These are phyloP conservation scores for Plasmodium vivax DNA, from an alignment of 169 alveolate species.

Conservation along the genomic window DNA sequence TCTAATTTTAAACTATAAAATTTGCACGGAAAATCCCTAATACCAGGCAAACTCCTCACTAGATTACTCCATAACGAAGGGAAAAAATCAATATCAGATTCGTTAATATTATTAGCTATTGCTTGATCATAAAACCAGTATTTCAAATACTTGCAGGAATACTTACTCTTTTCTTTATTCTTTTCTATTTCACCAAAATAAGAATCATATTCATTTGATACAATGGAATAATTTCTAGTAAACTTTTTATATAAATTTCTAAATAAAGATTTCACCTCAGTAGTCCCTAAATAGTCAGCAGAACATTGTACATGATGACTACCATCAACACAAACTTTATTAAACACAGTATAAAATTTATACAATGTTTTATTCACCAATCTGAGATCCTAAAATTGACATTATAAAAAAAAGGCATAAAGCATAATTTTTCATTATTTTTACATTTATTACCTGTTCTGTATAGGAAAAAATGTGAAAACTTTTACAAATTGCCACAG, in stretches of 20 bases:
- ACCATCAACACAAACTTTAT: neutral
- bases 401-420: neutral
- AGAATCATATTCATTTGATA: neutral
- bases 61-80: neutral
- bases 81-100: neutral
- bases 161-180: neutral
- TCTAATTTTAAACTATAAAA: neutral
- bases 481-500: too few relatives aligned
- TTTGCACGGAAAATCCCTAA: neutral
- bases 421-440: neutral
- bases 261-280: neutral
- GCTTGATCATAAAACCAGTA: neutral
- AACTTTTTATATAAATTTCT: neutral
- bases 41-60: neutral
- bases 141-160: neutral
- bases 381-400: neutral
- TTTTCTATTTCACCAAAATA: neutral
- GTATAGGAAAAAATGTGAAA: too few relatives aligned
- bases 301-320: neutral
- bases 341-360: neutral
- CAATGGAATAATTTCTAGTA: neutral
- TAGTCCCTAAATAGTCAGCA: too few relatives aligned
- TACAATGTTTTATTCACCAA: neutral
- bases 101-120: neutral
- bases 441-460: too few relatives aligned